Evolutionary conservation across 1,284 basidiomycete species (phyloP), one percentile per base, ranked within the genome.

Genomic region (Heterobasidion irregulare): DNA sequence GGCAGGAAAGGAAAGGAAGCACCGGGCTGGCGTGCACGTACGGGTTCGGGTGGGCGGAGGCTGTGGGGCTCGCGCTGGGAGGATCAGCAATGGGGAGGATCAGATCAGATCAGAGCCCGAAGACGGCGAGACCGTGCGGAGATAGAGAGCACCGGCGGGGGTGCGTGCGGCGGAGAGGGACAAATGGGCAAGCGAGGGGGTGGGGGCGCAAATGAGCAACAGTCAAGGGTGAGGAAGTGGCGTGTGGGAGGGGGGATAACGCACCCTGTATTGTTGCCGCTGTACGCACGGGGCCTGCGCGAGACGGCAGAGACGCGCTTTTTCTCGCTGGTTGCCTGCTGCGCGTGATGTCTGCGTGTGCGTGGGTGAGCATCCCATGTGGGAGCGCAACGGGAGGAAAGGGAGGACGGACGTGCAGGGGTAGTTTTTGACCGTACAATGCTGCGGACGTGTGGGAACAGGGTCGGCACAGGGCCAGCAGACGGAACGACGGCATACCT

Each of bases 251-350:
- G 46, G 46, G 18, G 18, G 9, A 47, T 47, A 4, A 4, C 26
- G n/a, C 66, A 82, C 76, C 73, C 78, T 34, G 73, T 65, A 51
- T 70, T 70, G 36, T 70, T 70, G 52, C 78, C 71, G 57, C 73
- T 78, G 50, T 79, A 68, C 62, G 82, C 79, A 62, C 84, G 79
- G 19, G 86, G 82, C 66, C 85, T 76, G 59, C 86, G 78, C 59
- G 71, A 74, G 47, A 77, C 66, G 41, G 64, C 64, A 19, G 78
- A 71, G 58, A 71, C 73, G 58, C 88, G 84, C 67, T 89, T 89
- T 75, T 88, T 88, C 72, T 89, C 86, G 66, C 78, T 84, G 4
- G 88, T 90, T 26, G 85, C 86, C 68, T 89, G 87, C 65, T 91
- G 88, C 38, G 90, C 84, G 64, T 73, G 82, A 65, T 90, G 85